Base-by-base conservation (phyloP, 768 basidiomycete species). In the Mycena olivaceomarginata region DNA sequence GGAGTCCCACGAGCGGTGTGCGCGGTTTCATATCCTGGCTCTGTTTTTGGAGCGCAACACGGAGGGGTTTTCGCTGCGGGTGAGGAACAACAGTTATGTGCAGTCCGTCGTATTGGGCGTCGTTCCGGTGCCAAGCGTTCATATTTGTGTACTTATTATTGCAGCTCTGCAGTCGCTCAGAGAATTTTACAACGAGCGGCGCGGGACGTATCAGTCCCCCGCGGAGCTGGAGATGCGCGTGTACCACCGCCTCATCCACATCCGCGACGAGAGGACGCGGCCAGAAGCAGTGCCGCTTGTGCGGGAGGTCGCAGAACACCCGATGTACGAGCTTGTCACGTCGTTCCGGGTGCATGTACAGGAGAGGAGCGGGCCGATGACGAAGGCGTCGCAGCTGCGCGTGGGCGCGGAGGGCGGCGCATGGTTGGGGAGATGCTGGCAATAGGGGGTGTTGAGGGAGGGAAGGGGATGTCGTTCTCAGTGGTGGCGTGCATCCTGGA, bases 221-320 rank as follows among this genome's bases (percentile, higher is more conserved):
- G 95, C 94, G 48, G 98, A 99, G 82, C 91, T 99, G 62, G 98
- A 99, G 85, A 98, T 99, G 93, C 93, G 96, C 43, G 93, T 98
- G 1, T 99, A 99, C 85, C 96, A 98, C 82, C 93, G 98, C 63
- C 92, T 99, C 41, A 94, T 96, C 40, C 97, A 98, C 81, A 94
- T 99, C 59, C 93, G 96, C 40, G 95, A 97, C 84, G 94, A 95
- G 81, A 91, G 85, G 77, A 94, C 95, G 81, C 94, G 92, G 11
- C 93, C 90, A 81, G 96, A 93, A 81, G 92, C 90, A 80, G 93
- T 97, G 48, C 94, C 97, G 0, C 78, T 79, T 37, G 64, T 75
- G 1, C 85, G 87, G 2, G 82, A 90, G 45, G 92, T 99, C 77
- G 90, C 91, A 53, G 86, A 88, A 9, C 90, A 96, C 81, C 94